phyloP scores from a whole-genome alignment of 345 rosid genomes.

The Bruguiera parviflora region DNA sequence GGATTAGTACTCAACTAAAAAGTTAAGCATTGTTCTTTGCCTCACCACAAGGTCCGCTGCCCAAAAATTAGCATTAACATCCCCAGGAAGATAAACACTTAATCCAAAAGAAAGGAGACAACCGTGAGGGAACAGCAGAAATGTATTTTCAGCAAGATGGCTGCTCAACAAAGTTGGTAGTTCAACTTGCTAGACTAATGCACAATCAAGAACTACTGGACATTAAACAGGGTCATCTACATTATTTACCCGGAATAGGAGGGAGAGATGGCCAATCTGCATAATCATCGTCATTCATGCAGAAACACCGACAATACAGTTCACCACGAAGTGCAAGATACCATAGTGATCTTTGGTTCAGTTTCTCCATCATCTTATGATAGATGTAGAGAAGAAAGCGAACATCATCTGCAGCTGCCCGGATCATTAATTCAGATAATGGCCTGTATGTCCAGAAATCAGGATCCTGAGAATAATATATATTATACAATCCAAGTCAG shows the following conservation, averaged over 20 bases:
- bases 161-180: too few relatives aligned
- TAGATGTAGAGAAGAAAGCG: conserved; percentile 80
- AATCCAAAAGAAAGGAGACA: too few relatives aligned
- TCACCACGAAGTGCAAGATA: conserved; percentile 79
- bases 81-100: too few relatives aligned
- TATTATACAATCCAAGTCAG: conserved; percentile 9
- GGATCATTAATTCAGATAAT: conserved; percentile 76
- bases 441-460: conserved; percentile 84
- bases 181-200: background rate
- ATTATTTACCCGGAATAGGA: conserved; percentile 63
- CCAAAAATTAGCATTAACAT: too few relatives aligned
- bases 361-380: conserved; percentile 74
- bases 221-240: background rate
- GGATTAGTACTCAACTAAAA: conserved; percentile 7
- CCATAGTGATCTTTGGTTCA: conserved; percentile 68
- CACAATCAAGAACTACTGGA: background rate
- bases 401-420: conserved; percentile 96
- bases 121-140: too few relatives aligned
- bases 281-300: conserved; percentile 62
- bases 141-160: too few relatives aligned
- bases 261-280: conserved; percentile 76
- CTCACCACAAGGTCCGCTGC: background rate
- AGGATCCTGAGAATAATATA: conserved; percentile 60
- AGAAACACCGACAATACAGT: conserved; percentile 79
- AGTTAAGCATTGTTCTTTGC: background rate